Evolutionary conservation across 2,329 filamentous ascomycete genomes (phyloP).

Genomic region (Alternaria tenuissima): DNA sequence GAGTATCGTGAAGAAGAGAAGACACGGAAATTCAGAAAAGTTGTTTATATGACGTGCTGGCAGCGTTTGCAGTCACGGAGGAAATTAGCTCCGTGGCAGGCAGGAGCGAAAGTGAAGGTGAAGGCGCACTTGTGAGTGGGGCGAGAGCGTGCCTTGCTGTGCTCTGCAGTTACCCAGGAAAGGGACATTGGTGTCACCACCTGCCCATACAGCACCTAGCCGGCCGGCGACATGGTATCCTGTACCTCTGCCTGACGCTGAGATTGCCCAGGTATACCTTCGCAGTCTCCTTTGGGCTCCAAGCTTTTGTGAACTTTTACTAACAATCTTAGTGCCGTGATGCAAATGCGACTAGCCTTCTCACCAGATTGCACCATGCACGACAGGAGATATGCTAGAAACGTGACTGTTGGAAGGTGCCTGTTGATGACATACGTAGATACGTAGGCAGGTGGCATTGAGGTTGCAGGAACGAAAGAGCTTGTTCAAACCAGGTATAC

Average conservation of each 20-base stretch:
- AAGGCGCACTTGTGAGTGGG: conserved; percentile 18
- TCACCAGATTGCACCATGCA: background rate
- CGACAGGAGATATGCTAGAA: background rate
- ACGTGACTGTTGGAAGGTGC: background rate
- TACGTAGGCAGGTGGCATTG: background rate
- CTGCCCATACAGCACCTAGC: conserved; percentile 12
- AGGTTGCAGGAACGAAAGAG: background rate
- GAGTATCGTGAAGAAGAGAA: conserved; percentile 20
- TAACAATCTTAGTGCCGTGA: conserved; percentile 14
- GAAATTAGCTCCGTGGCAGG: conserved; percentile 2
- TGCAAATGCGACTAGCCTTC: conserved; percentile 27
- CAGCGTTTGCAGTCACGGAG: conserved; percentile 16
- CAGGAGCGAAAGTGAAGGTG: conserved; percentile 18
- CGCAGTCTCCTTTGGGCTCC: background rate
- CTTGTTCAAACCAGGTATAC: background rate
- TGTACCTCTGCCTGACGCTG: background rate
- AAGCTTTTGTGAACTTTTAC: background rate
- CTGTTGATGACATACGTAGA: background rate
- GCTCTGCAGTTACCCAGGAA: conserved; percentile 14
- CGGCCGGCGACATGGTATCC: background rate
- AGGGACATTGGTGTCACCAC: conserved; percentile 24
- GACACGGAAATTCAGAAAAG: conserved; percentile 10
- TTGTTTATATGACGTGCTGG: conserved; percentile 23
- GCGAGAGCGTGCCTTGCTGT: conserved; percentile 10
- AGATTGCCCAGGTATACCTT: background rate